Conservation (phyloP, 805 yeast genomes). For the Ogataea pini region DNA sequence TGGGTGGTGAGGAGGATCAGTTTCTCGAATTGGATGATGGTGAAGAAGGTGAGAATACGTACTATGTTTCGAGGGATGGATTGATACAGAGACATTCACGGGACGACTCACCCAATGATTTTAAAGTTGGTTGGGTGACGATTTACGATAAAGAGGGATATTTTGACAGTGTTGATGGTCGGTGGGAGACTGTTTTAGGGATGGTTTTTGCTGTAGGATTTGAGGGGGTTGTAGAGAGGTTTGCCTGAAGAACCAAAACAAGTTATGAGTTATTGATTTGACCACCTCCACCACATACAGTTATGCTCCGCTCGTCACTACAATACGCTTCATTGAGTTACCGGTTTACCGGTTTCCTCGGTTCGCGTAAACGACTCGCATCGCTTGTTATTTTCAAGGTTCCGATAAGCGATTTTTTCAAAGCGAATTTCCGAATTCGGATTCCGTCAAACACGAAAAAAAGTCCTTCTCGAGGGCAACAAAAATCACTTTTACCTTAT, state of each 20-base stretch:
- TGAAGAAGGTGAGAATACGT: constrained; percentile 22
- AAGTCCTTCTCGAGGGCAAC: background rate
- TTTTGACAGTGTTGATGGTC: constrained; percentile 39
- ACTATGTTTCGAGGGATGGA: constrained; percentile 57
- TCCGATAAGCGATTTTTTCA: background rate
- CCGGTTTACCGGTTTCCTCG: too few relatives aligned
- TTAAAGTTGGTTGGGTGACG: constrained; percentile 66
- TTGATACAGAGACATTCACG: constrained; percentile 47
- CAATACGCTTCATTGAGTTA: too few relatives aligned
- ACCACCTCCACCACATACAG: too few relatives aligned
- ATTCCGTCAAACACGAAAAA: background rate
- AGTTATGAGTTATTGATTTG: too few relatives aligned
- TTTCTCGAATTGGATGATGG: constrained; percentile 20
- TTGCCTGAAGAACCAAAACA: constrained; percentile 1
- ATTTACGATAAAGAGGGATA: constrained; percentile 48
- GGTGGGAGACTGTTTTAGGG: constrained; percentile 57
- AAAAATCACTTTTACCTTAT: constrained; percentile 4
- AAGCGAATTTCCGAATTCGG: background rate
- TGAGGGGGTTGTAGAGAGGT: constrained; percentile 12
- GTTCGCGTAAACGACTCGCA: too few relatives aligned
- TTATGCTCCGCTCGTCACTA: too few relatives aligned
- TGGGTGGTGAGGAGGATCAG: constrained; percentile 20
- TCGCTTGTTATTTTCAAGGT: background rate
- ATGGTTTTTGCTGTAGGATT: constrained; percentile 28
- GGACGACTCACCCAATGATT: constrained; percentile 63